phyloP scores from a whole-genome alignment of 352 stramenopile genomes.

The Thraustochytrium striatum region DNA sequence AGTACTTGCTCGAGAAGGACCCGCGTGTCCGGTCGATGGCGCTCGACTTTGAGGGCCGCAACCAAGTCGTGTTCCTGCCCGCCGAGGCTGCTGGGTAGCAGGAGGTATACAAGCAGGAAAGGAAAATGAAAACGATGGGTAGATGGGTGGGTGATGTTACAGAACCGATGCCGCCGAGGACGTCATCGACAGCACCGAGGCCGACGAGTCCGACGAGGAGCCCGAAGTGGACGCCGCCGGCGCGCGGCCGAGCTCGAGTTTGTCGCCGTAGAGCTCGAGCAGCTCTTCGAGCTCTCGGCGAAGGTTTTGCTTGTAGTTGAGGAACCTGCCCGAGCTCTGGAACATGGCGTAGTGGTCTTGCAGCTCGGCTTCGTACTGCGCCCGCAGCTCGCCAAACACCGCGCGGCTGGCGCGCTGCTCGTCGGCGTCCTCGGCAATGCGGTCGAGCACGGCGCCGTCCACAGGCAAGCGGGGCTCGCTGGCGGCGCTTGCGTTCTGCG shows the following conservation, averaged over 20 bases:
- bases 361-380: background rate
- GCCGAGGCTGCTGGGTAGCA: too few species aligned
- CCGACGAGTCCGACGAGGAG: too few species aligned
- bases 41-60: constrained; percentile 73
- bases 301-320: background rate
- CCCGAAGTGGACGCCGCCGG: too few species aligned
- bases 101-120: too few species aligned
- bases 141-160: too few species aligned
- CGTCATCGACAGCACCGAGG: too few species aligned
- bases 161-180: too few species aligned
- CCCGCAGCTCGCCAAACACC: constrained; percentile 17
- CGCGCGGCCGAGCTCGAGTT: background rate
- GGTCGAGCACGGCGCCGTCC: background rate
- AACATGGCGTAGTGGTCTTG: constrained; percentile 1
- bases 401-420: background rate
- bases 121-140: too few species aligned
- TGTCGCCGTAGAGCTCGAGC: constrained; percentile 18
- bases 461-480: background rate
- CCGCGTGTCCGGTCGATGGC: constrained; percentile 63
- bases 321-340: background rate
- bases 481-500: background rate
- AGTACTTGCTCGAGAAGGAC: constrained; percentile 71
- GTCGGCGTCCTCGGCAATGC: background rate
- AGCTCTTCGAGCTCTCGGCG: background rate
- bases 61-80: constrained; percentile 71